Conservation (phyloP, 1,284 basidiomycete species). For the Trichosporon ovoides region DNA sequence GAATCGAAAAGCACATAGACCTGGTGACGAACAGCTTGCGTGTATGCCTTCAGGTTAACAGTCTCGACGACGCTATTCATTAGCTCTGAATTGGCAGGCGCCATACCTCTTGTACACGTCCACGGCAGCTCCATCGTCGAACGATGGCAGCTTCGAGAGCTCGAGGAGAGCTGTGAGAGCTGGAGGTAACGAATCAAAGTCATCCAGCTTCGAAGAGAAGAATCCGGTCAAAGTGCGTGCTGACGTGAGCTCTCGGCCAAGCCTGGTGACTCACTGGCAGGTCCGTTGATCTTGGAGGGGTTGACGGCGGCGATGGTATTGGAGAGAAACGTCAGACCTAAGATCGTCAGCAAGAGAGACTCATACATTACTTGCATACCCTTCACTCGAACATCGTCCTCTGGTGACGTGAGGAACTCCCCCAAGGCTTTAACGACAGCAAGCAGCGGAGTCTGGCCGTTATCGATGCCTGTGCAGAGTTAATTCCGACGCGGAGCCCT, state of each 20-base stretch:
- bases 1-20: slow-evolving; percentile 80
- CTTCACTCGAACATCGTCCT: slow-evolving; percentile 70
- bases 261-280: slow-evolving; percentile 65
- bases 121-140: slow-evolving; percentile 65
- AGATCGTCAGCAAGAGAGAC: not conserved
- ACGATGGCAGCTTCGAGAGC: slow-evolving; percentile 61
- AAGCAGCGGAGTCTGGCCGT: slow-evolving; percentile 61
- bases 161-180: slow-evolving; percentile 67
- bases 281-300: slow-evolving; percentile 64
- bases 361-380: slow-evolving; percentile 54
- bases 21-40: slow-evolving; percentile 73
- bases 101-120: slow-evolving; percentile 63
- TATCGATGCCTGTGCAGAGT: slow-evolving; percentile 59
- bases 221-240: slow-evolving; percentile 77
- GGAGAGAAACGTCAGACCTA: slow-evolving; percentile 39
- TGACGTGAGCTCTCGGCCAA: slow-evolving; percentile 39
- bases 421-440: slow-evolving; percentile 81
- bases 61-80: slow-evolving; percentile 64
- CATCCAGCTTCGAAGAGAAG: slow-evolving; percentile 79
- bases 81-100: slow-evolving; percentile 27
- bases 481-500: too few species aligned
- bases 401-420: slow-evolving; percentile 78
- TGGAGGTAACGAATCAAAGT: slow-evolving; percentile 72
- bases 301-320: slow-evolving; percentile 63
- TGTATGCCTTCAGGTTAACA: slow-evolving; percentile 73